These are phyloP conservation scores for Xylaria venustula DNA, from an alignment of 495 filamentous ascomycete species.

Conservation along the genomic window DNA sequence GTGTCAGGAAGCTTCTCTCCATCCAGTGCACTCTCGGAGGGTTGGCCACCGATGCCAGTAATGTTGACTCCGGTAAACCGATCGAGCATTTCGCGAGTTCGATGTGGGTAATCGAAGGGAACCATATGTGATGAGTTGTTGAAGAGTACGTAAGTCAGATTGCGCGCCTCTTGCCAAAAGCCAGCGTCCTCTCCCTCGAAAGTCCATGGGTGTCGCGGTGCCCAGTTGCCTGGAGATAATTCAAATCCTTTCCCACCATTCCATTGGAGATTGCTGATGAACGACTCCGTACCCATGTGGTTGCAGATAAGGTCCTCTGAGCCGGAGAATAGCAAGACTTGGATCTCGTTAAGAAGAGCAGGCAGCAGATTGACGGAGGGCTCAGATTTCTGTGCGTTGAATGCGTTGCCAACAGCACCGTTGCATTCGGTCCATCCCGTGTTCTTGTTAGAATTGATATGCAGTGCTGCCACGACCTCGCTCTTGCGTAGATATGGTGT, in stretches of 20 bases:
- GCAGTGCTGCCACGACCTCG: conserved; percentile 78
- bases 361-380: conserved; percentile 77
- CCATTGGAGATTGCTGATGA: conserved; percentile 92
- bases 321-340: conserved; percentile 85
- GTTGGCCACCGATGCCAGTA: conserved; percentile 79
- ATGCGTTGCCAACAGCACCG: conserved; percentile 67
- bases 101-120: conserved; percentile 85
- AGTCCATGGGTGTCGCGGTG: conserved; percentile 87
- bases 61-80: conserved; percentile 95
- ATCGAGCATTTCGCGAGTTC: conserved; percentile 93
- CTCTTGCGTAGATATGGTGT: conserved; percentile 78
- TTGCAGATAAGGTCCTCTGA: conserved; percentile 96
- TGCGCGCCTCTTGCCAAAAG: conserved; percentile 89
- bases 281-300: conserved; percentile 86
- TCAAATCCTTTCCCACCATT: conserved; percentile 90
- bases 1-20: conserved; percentile 85
- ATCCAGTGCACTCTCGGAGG: conserved; percentile 82
- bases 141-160: conserved; percentile 92
- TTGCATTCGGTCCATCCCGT: conserved; percentile 92
- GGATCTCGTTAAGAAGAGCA: conserved; percentile 69
- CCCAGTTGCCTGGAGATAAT: conserved; percentile 83
- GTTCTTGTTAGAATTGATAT: conserved; percentile 77
- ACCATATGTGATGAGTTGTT: conserved; percentile 98
- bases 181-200: conserved; percentile 91
- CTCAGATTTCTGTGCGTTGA: conserved; percentile 64